Evolutionary conservation across 495 filamentous ascomycete species (phyloP), one percentile per base, ranked within the genome.

Genomic region (Aspergillus heteromorphus): DNA sequence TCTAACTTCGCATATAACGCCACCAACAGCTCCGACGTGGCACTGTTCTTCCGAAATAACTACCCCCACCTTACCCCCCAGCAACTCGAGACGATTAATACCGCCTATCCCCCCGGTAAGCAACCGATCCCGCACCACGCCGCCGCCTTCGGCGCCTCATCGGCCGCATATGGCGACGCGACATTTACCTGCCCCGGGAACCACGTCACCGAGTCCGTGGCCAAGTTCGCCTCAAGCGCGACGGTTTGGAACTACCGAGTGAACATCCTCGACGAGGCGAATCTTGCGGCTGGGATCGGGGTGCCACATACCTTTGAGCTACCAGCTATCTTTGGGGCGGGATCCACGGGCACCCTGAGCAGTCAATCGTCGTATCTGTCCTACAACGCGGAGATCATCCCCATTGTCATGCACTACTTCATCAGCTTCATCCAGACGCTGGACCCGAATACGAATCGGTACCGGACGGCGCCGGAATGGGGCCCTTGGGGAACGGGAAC

Each of bases 121-220:
- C n/a, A 61, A 63, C 77, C 47, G n/a, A 1, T 67, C 40, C 54
- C 67, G 2, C 49, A 57, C 6, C 70, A 70, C 19, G 80, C 77
- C 7, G 67, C 70, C 41, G 84, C 78, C 62, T 86, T 82, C 71
- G 66, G 76, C 0, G 75, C 81, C 14, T 73, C 78, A 6, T 73
- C 79, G 13, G 72, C 78, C n/a, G 77, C 78, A 1, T 90, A 86
- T 55, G 85, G 84, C 27, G 83, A 89, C 41, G 74, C 84, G 53
- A 77, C 82, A 1, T 88, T 89, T 63, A 83, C 73, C 59, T 89
- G 85, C 54, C 85, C 85, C 0, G 75, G 74, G 0, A 66, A 66
- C 23, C 47, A 56, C 13, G 65, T 72, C 51, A 54, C 65, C 1
- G 63, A 82, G 17, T 76, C 64, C 52, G 67, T 81, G 59, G 74